Evolutionary conservation across 139 green algal genomes (phyloP), one percentile per base, ranked within the genome.

Genomic region (Parachlorella kessleri): DNA sequence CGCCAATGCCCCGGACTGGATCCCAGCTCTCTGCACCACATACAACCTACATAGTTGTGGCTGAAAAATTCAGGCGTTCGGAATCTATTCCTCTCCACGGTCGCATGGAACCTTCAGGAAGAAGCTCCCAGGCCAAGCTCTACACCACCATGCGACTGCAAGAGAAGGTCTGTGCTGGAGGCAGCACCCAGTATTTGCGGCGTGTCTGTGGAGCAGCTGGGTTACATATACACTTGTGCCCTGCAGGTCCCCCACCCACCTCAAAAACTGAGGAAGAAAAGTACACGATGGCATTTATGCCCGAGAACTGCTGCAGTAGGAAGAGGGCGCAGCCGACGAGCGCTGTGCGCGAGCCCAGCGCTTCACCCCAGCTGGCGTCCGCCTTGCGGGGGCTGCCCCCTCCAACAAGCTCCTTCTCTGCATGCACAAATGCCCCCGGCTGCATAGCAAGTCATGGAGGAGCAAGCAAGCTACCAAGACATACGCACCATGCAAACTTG

Each of bases 211-310:
- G n/a, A n/a, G n/a, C n/a, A n/a, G n/a, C n/a, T n/a, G n/a, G n/a
- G n/a, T n/a, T n/a, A n/a, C n/a, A n/a, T n/a, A n/a, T n/a, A n/a
- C n/a, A n/a, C n/a, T n/a, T n/a, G n/a, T n/a, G n/a, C n/a, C n/a
- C 9, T 69, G 28, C 63, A 69, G n/a, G 63, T 33, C 63, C n/a
- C 63, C 2, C 1, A 73, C 67, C 18, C 33, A 73, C 70, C 3
- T 81, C 82, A 86, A 99, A 99, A 14, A 99, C 93, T n/a, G 89
- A 86, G 55, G 89, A 94, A 33, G 89, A 96, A 84, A 98, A 99
- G 89, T 97, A 99, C 35, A 98, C 88, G 66, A 99, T 88, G 6
- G 94, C 94, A 74, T 91, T 89, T 87, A 99, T 97, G 84, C 96
- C 96, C 3, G 90, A 86, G 73, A 98, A 95, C 91, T 99, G 96